Evolutionary conservation across 345 rosid species (phyloP), one percentile per base, ranked within the genome.

Genomic region (Populus deltoides): DNA sequence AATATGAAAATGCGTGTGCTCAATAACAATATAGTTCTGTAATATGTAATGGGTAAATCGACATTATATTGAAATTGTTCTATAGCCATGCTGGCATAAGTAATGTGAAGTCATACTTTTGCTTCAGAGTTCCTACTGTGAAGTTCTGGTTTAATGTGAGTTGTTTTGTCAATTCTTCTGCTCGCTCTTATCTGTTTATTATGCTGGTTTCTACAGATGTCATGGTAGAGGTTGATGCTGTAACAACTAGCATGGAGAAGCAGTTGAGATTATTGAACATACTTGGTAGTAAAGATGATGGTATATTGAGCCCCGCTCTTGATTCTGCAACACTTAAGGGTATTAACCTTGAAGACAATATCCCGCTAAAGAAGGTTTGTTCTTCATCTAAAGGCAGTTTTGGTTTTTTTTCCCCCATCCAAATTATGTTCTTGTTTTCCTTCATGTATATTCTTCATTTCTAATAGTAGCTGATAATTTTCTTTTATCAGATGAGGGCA

Each of bases 331-430:
- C 82, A 67, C 75, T 87, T 65, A 80, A 78, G 61, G 93, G 89
- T 82, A 79, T 88, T 72, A 87, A 88, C 81, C 84, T 96, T 13
- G 86, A 90, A 79, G 88, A 88, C 72, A 85, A 86, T 86, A 49
- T 85, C 53, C 86, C 93, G 13, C 90, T 79, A 57, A 96, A 88
- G 85, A 92, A 96, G 99, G 99, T 96, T 73, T 43, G 79, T 73
- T 75, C 53, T 71, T 73, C 35, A 20, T 39, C 33, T 22, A 41
- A 24, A 59, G 55, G 38, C 8, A 47, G 33, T 24, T 36, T 22
- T 35, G 20, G 73, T 72, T 33, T 27, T 69, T 38, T 62, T 49
- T 13, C 77, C 71, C 69, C 15, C 8, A 75, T 45, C 35, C 53
- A 45, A 71, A 77, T 45, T 72, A 1, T 55, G 0, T 45, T 35